Percentiles rank a stretch among this genome's conserved stretches.
These are phyloP conservation scores for Hypoxylon cercidicola DNA, from an alignment of 495 filamentous ascomycete species.

Conservation along the genomic window DNA sequence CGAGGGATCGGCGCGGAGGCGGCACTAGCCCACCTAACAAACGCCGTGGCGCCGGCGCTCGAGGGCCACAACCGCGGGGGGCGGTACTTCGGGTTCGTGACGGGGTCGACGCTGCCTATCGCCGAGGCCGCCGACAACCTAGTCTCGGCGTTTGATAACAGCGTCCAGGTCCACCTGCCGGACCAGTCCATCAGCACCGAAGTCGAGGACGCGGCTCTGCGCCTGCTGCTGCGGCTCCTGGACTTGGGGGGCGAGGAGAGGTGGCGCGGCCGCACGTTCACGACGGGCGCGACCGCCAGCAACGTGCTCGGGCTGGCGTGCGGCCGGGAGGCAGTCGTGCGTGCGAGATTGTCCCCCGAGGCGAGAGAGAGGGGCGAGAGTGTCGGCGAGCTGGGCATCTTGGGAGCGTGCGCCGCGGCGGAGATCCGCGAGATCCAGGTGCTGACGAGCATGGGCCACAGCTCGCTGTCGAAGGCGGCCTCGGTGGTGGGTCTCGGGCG, in stretches of 20 bases:
- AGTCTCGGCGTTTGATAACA: conserved; percentile 82
- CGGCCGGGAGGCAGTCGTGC: conserved; percentile 74
- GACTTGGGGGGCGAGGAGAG: conserved; percentile 56
- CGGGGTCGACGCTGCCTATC: conserved; percentile 81
- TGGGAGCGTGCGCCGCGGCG: conserved; percentile 70
- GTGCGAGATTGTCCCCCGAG: conserved; percentile 44
- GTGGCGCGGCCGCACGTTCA: conserved; percentile 77
- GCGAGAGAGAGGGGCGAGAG: conserved; percentile 39
- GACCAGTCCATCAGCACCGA: conserved; percentile 76
- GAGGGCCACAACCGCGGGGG: conserved; percentile 69
- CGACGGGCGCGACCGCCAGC: conserved; percentile 87
- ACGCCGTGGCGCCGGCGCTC: conserved; percentile 72
- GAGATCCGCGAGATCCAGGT: conserved; percentile 76
- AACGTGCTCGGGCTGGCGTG: conserved; percentile 86
- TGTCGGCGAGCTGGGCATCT: conserved; percentile 75
- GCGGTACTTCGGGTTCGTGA: conserved; percentile 89
- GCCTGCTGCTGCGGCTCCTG: conserved; percentile 75
- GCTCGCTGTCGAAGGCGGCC: conserved; percentile 83
- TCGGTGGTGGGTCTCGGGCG: conserved; percentile 82
- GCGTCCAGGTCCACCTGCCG: conserved; percentile 85
- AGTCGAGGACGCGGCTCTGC: conserved; percentile 76
- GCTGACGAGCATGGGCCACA: conserved; percentile 83
- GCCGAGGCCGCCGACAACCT: conserved; percentile 86
- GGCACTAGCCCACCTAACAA: conserved; percentile 57
- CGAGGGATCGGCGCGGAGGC: conserved; percentile 27